Evolutionary conservation across 257 asterid species (phyloP).

Genomic region (Solanum lycopersicoides): DNA sequence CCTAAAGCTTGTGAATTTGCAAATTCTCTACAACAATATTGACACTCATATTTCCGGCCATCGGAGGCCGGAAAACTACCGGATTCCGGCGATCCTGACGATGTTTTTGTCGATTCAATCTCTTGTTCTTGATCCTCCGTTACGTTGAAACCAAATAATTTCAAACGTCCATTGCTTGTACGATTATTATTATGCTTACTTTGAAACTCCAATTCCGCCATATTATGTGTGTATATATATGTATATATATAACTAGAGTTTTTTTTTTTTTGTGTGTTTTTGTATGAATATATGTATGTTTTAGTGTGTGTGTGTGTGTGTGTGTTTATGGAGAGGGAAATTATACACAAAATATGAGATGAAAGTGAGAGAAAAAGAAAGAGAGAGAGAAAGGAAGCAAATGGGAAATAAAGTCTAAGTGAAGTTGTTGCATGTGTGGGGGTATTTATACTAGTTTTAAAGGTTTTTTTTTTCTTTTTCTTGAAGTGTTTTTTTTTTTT

Average conservation of each 20-base stretch:
- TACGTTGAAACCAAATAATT: slow-evolving; percentile 81
- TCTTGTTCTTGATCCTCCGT: slow-evolving; percentile 39
- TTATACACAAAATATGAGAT: background rate
- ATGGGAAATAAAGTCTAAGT: slow-evolving; percentile 6
- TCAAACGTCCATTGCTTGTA: slow-evolving; percentile 35
- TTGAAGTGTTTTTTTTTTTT: background rate
- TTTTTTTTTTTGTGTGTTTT: background rate
- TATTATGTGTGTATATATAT: background rate
- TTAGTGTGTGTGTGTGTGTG: background rate
- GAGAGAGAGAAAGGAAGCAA: slow-evolving; percentile 1
- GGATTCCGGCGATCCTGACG: slow-evolving; percentile 35
- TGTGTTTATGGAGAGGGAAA: background rate
- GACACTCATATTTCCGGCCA: slow-evolving; percentile 94
- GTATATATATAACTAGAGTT: background rate
- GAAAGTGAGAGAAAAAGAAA: slow-evolving; percentile 8
- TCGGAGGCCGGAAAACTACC: slow-evolving; percentile 34
- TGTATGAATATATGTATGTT: background rate
- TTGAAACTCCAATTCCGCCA: slow-evolving; percentile 57
- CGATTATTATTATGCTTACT: slow-evolving; percentile 27
- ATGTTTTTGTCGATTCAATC: slow-evolving; percentile 28
- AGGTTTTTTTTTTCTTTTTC: background rate
- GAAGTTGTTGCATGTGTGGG: slow-evolving; percentile 49
- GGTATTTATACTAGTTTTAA: slow-evolving; percentile 58
- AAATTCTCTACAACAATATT: slow-evolving; percentile 89
- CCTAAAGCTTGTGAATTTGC: slow-evolving; percentile 95